phyloP scores from a whole-genome alignment of 1,284 basidiomycete species.

The Trichosporon faecale region DNA sequence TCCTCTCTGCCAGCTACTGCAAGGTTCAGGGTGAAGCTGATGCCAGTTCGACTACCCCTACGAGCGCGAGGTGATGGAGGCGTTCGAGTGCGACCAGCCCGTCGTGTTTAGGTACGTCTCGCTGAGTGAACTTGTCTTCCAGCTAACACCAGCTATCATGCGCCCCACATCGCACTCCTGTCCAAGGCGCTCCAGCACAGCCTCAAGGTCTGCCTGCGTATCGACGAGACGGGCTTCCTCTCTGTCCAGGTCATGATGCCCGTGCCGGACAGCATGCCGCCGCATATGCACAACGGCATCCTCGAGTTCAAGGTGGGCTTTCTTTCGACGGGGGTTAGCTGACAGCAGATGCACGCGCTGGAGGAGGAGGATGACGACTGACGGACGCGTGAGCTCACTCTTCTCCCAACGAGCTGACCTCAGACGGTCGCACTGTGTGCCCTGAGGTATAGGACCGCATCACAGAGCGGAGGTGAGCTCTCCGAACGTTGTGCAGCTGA shows the following conservation, averaged over 20 bases:
- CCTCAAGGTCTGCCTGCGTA: slow-evolving; percentile 78
- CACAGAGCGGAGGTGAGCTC: background rate
- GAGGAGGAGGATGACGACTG: slow-evolving; percentile 35
- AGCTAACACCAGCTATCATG: slow-evolving; percentile 64
- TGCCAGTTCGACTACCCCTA: slow-evolving; percentile 86
- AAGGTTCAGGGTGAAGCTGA: background rate
- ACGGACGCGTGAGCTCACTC: background rate
- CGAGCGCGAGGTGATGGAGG: slow-evolving; percentile 81
- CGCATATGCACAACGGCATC: slow-evolving; percentile 60
- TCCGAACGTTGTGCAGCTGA: no score
- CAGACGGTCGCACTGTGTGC: background rate
- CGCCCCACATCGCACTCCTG: slow-evolving; percentile 66
- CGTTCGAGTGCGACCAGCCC: slow-evolving; percentile 68
- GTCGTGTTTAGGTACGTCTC: slow-evolving; percentile 69
- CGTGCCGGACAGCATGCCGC: slow-evolving; percentile 46
- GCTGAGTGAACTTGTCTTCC: background rate
- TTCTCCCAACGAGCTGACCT: background rate
- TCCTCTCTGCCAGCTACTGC: background rate
- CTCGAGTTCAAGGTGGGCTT: slow-evolving; percentile 72
- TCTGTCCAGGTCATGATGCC: slow-evolving; percentile 85
- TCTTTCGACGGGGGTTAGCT: background rate
- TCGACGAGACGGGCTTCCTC: slow-evolving; percentile 72
- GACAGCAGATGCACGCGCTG: slow-evolving; percentile 41
- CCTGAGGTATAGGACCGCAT: background rate
- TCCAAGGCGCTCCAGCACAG: slow-evolving; percentile 72